These are phyloP conservation scores for Puccinia triticina DNA, from an alignment of 1,284 basidiomycete species.

Conservation along the genomic window DNA sequence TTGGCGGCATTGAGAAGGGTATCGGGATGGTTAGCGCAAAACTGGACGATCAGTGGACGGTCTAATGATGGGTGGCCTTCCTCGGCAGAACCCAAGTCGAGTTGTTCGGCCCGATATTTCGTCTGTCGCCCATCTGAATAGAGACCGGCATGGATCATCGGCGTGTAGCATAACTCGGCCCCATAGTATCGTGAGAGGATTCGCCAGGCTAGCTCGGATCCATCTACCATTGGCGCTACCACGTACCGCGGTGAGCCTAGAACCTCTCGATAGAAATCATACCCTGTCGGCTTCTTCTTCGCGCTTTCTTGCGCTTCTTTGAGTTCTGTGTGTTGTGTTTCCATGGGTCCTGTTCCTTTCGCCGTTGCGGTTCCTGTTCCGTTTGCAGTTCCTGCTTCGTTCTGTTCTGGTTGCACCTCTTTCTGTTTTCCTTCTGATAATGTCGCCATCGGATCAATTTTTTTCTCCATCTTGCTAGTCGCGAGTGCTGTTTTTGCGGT, in stretches of 20 bases:
- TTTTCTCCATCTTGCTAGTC: too few species aligned
- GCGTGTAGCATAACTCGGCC: slow-evolving; percentile 80
- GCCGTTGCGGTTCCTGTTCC: too few species aligned
- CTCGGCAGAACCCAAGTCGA: slow-evolving; percentile 71
- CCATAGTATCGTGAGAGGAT: slow-evolving; percentile 84
- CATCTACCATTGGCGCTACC: slow-evolving; percentile 48
- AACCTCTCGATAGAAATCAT: slow-evolving; percentile 26
- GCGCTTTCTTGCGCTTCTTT: not conserved
- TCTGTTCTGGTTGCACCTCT: too few species aligned
- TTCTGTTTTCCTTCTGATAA: too few species aligned
- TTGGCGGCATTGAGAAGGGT: slow-evolving; percentile 74
- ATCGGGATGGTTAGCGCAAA: slow-evolving; percentile 86
- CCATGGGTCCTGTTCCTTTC: too few species aligned
- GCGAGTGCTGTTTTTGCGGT: too few species aligned
- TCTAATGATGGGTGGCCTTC: slow-evolving; percentile 69
- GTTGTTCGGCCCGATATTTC: slow-evolving; percentile 68
- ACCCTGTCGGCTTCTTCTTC: slow-evolving; percentile 23
- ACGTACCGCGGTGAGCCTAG: slow-evolving; percentile 24
- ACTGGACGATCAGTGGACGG: slow-evolving; percentile 85
- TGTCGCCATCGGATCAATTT: too few species aligned
- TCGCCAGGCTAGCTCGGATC: slow-evolving; percentile 74
- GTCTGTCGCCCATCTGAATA: slow-evolving; percentile 67
- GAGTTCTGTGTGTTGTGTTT: too few species aligned
- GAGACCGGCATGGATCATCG: slow-evolving; percentile 96
- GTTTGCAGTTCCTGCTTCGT: too few species aligned